These are phyloP conservation scores for Gryganskiella cystojenkinii DNA, from an alignment of 192 early-diverging fungal genomes.

Conservation along the genomic window DNA sequence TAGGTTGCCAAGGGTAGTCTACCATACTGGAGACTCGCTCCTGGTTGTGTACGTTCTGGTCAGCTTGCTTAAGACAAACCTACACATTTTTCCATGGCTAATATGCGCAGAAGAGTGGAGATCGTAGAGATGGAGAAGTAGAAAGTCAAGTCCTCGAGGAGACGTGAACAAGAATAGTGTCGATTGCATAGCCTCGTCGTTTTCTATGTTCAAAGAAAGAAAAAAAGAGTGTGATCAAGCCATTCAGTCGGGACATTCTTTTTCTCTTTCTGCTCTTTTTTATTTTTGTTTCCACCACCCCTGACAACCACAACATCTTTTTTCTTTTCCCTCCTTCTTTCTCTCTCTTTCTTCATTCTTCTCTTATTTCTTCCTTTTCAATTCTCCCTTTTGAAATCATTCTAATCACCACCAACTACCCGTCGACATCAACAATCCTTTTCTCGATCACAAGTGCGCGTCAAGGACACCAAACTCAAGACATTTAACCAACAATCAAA, in stretches of 20 bases:
- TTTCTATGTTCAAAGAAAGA: slow-evolving; percentile 1
- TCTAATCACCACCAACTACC: neutral
- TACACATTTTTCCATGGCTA: too few relatives aligned
- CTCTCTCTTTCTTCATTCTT: neutral
- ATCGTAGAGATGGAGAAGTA: too few relatives aligned
- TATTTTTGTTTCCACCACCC: neutral
- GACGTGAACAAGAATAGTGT: neutral
- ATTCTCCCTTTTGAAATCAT: too few relatives aligned
- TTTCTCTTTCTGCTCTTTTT: neutral
- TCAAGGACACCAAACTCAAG: neutral
- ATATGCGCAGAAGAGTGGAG: too few relatives aligned
- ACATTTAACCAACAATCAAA: neutral
- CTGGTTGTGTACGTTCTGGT: too few relatives aligned
- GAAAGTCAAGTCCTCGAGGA: too few relatives aligned
- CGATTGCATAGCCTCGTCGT: neutral
- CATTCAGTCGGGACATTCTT: neutral
- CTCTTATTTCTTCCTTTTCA: neutral
- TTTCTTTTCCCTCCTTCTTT: slow-evolving; percentile 7
- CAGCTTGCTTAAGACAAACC: too few relatives aligned
- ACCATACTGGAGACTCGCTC: too few relatives aligned
- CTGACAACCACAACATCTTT: neutral
- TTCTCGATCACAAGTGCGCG: slow-evolving; percentile 3
- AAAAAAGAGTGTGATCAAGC: neutral
- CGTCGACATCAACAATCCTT: neutral
- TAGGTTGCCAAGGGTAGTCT: too few relatives aligned